These are phyloP conservation scores for Linnemannia exigua DNA, from an alignment of 192 early-diverging fungal genomes.

Conservation along the genomic window DNA sequence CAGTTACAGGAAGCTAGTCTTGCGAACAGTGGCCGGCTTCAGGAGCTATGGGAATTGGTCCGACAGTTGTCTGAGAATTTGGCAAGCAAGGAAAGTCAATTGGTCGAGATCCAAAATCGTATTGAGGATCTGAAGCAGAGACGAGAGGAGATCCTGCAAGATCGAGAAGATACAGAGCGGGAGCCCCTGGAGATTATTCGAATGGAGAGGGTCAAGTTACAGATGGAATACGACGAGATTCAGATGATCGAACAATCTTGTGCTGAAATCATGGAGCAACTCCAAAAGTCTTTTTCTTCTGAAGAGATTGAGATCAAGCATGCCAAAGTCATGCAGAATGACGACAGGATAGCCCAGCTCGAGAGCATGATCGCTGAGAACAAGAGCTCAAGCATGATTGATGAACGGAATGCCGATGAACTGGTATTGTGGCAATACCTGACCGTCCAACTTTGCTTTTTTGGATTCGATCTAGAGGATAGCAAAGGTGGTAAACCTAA, in stretches of 20 bases:
- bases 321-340: not conserved
- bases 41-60: slow-evolving; percentile 11
- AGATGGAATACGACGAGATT: slow-evolving; percentile 10
- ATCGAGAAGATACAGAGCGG: slow-evolving; percentile 22
- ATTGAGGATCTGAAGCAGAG: not conserved
- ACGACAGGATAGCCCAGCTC: slow-evolving; percentile 4
- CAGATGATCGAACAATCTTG: slow-evolving; percentile 2
- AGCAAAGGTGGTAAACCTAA: not conserved
- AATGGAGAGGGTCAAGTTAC: not conserved
- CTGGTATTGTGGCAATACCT: not conserved
- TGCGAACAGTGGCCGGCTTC: slow-evolving; percentile 7
- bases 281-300: not conserved
- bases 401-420: slow-evolving; percentile 32
- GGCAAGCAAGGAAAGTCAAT: not conserved
- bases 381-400: not conserved
- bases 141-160: slow-evolving; percentile 13
- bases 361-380: not conserved
- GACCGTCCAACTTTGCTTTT: not conserved
- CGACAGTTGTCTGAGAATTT: not conserved
- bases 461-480: not conserved
- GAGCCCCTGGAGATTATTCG: not conserved
- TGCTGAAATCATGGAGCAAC: not conserved
- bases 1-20: slow-evolving; percentile 10
- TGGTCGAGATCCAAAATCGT: not conserved
- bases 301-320: slow-evolving; percentile 1